A percentile compares a stretch with the other conserved stretches of the same genome.
phyloP scores from a whole-genome alignment of 768 basidiomycete genomes.

The Amanita subjunquillea region DNA sequence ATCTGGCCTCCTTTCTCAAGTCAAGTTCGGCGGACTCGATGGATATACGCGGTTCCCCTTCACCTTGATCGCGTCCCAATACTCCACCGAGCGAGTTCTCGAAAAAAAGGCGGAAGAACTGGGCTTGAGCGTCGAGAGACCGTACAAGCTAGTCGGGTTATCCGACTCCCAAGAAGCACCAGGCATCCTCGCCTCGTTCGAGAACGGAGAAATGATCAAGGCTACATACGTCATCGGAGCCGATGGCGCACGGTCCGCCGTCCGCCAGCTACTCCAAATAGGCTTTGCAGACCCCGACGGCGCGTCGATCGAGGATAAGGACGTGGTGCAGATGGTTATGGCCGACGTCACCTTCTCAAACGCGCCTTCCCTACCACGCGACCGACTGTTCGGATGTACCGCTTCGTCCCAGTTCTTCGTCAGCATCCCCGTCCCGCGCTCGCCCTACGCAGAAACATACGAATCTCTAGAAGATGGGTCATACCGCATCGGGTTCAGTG shows the following conservation, averaged over 20 bases:
- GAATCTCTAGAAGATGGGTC: constrained; percentile 10
- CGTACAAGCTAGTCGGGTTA: constrained; percentile 29
- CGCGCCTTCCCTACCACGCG: constrained; percentile 11
- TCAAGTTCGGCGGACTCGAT: constrained; percentile 23
- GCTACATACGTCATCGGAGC: constrained; percentile 41
- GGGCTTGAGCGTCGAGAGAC: constrained; percentile 24
- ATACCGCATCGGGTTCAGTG: constrained; percentile 30
- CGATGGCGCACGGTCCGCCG: constrained; percentile 38
- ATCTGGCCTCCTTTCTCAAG: constrained; percentile 14
- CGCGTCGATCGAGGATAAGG: constrained; percentile 14
- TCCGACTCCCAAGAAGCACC: constrained; percentile 17
- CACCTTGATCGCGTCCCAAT: constrained; percentile 31
- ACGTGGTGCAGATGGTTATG: constrained; percentile 29
- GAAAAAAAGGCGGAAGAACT: constrained; percentile 19
- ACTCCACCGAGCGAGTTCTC: constrained; percentile 31
- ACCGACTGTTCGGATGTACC: constrained; percentile 14
- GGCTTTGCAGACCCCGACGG: constrained; percentile 34
- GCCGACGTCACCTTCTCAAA: constrained; percentile 34
- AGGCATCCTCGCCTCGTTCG: constrained; percentile 31
- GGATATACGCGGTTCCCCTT: constrained; percentile 34
- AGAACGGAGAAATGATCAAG: constrained; percentile 31
- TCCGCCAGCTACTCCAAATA: constrained; percentile 31
- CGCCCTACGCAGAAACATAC: constrained; percentile 10
- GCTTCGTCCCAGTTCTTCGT: constrained; percentile 23
- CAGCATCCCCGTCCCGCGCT: constrained; percentile 22